These are phyloP conservation scores for Penicillium sp. DNA, from an alignment of 2,329 filamentous ascomycete species.

Conservation along the genomic window DNA sequence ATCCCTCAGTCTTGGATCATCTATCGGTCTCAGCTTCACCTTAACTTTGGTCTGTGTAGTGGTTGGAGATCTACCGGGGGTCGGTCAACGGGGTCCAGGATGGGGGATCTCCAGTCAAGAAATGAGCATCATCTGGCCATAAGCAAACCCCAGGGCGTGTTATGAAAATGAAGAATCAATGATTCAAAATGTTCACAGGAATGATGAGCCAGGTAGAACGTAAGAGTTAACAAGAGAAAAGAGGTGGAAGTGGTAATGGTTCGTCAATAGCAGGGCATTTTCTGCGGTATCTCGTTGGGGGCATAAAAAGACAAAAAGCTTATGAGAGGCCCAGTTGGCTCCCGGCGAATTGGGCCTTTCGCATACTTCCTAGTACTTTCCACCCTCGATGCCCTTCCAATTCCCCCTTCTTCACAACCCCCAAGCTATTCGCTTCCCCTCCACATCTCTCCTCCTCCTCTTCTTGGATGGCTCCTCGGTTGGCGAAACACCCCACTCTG, in stretches of 20 bases:
- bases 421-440: background rate
- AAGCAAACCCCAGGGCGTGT: background rate
- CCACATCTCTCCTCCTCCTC: constrained; percentile 12
- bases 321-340: constrained; percentile 24
- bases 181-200: background rate
- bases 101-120: background rate
- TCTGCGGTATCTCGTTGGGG: constrained; percentile 43
- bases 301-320: constrained; percentile 29
- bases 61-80: background rate
- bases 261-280: constrained; percentile 41
- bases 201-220: background rate
- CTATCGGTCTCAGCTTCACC: background rate
- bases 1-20: background rate
- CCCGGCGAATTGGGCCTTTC: constrained; percentile 21
- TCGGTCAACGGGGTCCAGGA: background rate
- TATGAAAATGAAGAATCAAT: background rate
- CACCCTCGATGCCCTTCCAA: background rate
- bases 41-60: background rate
- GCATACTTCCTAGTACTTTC: background rate
- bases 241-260: constrained; percentile 28
- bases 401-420: constrained; percentile 9
- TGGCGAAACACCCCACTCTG: background rate
- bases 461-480: constrained; percentile 1
- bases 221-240: background rate
- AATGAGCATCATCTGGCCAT: background rate